Percentiles rank a stretch among this genome's conserved stretches.
phyloP scores from a whole-genome alignment of 139 green algal species.

The Klebsormidium nitens region DNA sequence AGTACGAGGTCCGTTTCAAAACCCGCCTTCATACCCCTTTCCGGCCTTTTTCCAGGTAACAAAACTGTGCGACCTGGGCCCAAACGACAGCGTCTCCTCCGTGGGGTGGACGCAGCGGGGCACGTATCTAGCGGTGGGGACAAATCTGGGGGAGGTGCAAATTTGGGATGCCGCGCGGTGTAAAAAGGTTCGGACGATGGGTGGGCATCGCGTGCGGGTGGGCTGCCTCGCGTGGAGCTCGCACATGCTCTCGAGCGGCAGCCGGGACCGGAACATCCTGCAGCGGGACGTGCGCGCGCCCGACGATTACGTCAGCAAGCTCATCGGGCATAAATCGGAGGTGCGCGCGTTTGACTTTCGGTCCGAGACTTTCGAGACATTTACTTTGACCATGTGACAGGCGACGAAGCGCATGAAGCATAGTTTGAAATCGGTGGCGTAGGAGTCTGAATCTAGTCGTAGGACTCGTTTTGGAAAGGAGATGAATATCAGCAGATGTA shows the following conservation, averaged over 20 bases:
- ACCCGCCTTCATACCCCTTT: no score
- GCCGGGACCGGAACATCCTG: conserved; percentile 81
- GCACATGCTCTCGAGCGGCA: conserved; percentile 76
- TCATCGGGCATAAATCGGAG: conserved; percentile 79
- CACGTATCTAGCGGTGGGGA: conserved; percentile 83
- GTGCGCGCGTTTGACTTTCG: conserved; percentile 46
- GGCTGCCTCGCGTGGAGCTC: conserved; percentile 81
- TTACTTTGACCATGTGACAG: no score
- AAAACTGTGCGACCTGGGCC: conserved; percentile 85
- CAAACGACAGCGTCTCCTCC: conserved; percentile 67
- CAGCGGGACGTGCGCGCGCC: conserved; percentile 77
- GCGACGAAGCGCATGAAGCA: no score
- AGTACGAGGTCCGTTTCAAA: no score
- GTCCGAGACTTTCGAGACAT: no score
- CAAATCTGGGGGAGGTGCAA: conserved; percentile 67
- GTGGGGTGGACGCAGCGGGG: conserved; percentile 84
- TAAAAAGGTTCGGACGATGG: conserved; percentile 65
- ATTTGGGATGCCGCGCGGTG: conserved; percentile 48
- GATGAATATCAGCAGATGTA: no score
- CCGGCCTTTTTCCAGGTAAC: conserved; percentile 60
- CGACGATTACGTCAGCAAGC: conserved; percentile 58
- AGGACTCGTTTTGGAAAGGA: no score
- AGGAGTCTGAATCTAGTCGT: no score
- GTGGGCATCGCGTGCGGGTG: conserved; percentile 69
- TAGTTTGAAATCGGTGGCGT: no score